Conservation (phyloP, 2,329 filamentous ascomycete species). For the Triangularia setosa region DNA sequence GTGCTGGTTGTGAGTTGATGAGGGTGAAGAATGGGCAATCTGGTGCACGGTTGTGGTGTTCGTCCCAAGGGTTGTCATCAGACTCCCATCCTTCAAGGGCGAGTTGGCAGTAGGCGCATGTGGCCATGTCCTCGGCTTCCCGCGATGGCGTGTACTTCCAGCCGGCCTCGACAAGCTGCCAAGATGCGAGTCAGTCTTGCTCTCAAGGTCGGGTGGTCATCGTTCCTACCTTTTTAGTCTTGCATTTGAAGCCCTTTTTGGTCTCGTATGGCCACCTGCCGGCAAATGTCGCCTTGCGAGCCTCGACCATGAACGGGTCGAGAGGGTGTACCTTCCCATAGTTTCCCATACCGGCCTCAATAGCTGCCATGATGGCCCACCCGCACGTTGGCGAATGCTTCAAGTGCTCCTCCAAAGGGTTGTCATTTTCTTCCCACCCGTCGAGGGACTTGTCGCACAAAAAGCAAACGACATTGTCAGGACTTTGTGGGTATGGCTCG, state of each 20-base stretch:
- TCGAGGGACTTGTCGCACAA: conserved; percentile 79
- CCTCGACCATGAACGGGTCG: conserved; percentile 65
- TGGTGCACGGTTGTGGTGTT: conserved; percentile 76
- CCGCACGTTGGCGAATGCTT: conserved; percentile 79
- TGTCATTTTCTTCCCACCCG: conserved; percentile 86
- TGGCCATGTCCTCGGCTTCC: conserved; percentile 84
- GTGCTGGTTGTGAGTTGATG: conserved; percentile 50
- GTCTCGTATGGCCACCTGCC: conserved; percentile 83
- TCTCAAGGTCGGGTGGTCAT: background rate
- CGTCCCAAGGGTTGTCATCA: conserved; percentile 84
- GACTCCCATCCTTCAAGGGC: conserved; percentile 94
- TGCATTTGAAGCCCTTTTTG: conserved; percentile 86
- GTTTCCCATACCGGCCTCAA: conserved; percentile 58
- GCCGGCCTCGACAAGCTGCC: conserved; percentile 79
- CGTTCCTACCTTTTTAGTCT: conserved; percentile 70
- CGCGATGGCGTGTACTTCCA: conserved; percentile 88
- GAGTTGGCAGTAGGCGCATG: conserved; percentile 85
- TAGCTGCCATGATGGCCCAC: conserved; percentile 72
- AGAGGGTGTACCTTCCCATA: conserved; percentile 70
- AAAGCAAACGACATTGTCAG: conserved; percentile 89
- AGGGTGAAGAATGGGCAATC: conserved; percentile 81
- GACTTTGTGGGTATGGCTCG: conserved; percentile 66
- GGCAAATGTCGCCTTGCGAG: conserved; percentile 79
- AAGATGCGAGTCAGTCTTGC: background rate
- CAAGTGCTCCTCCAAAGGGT: conserved; percentile 79